Evolutionary conservation across 768 basidiomycete genomes (phyloP), one percentile per base, ranked within the genome.

Genomic region (Pleurotus eryngii): DNA sequence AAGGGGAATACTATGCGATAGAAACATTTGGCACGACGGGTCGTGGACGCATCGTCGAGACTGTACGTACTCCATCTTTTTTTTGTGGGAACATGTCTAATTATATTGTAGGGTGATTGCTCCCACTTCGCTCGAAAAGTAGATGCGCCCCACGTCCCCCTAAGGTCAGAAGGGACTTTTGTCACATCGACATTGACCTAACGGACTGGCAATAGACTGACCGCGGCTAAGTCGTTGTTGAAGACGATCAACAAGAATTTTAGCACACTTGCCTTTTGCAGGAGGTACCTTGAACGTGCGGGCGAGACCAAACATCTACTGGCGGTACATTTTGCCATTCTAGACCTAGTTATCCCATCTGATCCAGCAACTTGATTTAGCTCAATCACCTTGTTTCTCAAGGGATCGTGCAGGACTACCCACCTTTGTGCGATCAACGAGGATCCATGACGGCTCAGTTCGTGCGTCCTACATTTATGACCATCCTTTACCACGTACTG

Each of bases 11-110:
- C 68, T 99, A 92, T 69, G 97, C 97, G 7, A 96, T 99, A 56
- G 97, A 99, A 72, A 99, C 97, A 1, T 99, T 99, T 70, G 97
- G 97, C 9, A 92, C 90, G n/a, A 98, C 96, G 0, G 96, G 97
- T 14, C 80, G 89, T 42, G 97, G 95, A 6, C 79, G 84, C 22
- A 92, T 97, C 18, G 79, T 92, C 14, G 96, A 98, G 65, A 81
- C 80, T 59, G 92, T 92, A 63, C 64, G 76, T 67, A 12, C 43
- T 27, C 3, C 4, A 45, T 4, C 15, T 61, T 46, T 27, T 27
- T 18, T 8, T 9, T 30, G 37, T 18, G 35, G 18, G 42, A 17
- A 27, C 15, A 57, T 18, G 37, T 46, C 55, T 56, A 26, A 47
- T 18, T 54, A 49, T 43, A 38, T 59, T 49, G 24, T 62, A 94